phyloP scores from a whole-genome alignment of 1,139 yeast genomes.

The Candida freyschussii region DNA sequence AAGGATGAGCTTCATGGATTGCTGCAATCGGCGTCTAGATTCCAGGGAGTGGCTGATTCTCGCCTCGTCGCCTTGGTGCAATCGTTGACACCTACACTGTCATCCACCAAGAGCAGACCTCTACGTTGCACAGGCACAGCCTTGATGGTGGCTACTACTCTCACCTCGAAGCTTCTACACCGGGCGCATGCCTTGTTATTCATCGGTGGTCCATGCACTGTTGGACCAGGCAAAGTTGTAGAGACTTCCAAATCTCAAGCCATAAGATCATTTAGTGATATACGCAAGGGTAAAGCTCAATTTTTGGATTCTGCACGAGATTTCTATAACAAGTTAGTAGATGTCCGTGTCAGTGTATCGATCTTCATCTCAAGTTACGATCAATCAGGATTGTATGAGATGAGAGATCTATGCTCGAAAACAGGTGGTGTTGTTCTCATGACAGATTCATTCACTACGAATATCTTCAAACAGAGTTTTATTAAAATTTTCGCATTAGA shows the following conservation, averaged over 20 bases:
- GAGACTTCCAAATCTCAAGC: slow-evolving; percentile 55
- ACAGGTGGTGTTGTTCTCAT: slow-evolving; percentile 62
- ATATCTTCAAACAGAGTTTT: slow-evolving; percentile 60
- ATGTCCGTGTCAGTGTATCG: slow-evolving; percentile 40
- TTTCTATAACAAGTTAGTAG: slow-evolving; percentile 47
- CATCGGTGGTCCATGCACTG: slow-evolving; percentile 62
- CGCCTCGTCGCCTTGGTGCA: background rate
- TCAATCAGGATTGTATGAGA: slow-evolving; percentile 65
- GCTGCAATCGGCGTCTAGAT: too few relatives aligned
- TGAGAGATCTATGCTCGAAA: slow-evolving; percentile 51
- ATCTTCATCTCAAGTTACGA: slow-evolving; percentile 64
- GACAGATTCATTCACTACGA: slow-evolving; percentile 60
- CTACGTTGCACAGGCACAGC: slow-evolving; percentile 61
- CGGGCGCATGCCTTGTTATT: slow-evolving; percentile 57
- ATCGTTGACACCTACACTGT: background rate
- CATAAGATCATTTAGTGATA: slow-evolving; percentile 61
- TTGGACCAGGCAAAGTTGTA: slow-evolving; percentile 59
- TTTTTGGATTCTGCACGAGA: slow-evolving; percentile 53
- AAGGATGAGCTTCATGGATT: background rate
- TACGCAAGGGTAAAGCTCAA: slow-evolving; percentile 50
- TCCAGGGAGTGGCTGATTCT: background rate
- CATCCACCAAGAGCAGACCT: slow-evolving; percentile 14
- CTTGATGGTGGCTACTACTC: slow-evolving; percentile 48
- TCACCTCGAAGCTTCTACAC: too few relatives aligned
- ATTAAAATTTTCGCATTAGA: slow-evolving; percentile 48